phyloP scores from a whole-genome alignment of 164 flowering plant genomes.

The Santalum album region DNA sequence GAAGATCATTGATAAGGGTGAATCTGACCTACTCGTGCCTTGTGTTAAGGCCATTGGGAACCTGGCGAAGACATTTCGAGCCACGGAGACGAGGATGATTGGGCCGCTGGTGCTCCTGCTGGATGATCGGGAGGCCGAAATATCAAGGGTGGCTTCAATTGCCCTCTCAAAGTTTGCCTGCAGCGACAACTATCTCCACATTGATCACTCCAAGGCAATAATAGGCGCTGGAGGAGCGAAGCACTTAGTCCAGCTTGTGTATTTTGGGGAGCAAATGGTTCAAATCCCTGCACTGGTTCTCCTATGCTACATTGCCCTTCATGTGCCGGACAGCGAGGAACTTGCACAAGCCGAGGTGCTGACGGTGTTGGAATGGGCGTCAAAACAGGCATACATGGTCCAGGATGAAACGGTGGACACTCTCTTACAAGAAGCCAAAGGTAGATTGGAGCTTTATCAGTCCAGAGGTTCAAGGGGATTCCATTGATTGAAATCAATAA shows the following conservation, averaged over 20 bases:
- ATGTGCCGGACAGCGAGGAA: constrained; percentile 46
- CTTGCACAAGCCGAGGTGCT: constrained; percentile 42
- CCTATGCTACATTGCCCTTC: constrained; percentile 33
- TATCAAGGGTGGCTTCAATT: constrained; percentile 31
- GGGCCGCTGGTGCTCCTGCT: constrained; percentile 41
- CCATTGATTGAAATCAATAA: constrained; percentile 9
- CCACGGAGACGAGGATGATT: constrained; percentile 53
- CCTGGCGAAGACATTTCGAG: constrained; percentile 46
- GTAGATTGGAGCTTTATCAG: constrained; percentile 46
- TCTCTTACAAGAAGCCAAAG: constrained; percentile 33
- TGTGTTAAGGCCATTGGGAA: constrained; percentile 45
- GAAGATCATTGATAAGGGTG: constrained; percentile 27
- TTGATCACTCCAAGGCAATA: constrained; percentile 44
- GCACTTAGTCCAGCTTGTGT: constrained; percentile 42
- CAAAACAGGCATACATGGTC: constrained; percentile 26
- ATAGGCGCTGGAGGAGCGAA: constrained; percentile 40
- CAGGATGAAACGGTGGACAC: constrained; percentile 25
- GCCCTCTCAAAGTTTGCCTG: constrained; percentile 46
- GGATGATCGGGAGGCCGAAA: constrained; percentile 40
- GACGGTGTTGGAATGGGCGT: constrained; percentile 48
- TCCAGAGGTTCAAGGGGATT: constrained; percentile 38
- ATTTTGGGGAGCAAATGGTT: constrained; percentile 40
- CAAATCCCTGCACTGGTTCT: constrained; percentile 24
- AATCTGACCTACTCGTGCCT: constrained; percentile 34
- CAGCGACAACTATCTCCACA: constrained; percentile 36